Evolutionary conservation across 495 filamentous ascomycete species (phyloP), one percentile per base, ranked within the genome.

Genomic region (Aspergillus affinis): DNA sequence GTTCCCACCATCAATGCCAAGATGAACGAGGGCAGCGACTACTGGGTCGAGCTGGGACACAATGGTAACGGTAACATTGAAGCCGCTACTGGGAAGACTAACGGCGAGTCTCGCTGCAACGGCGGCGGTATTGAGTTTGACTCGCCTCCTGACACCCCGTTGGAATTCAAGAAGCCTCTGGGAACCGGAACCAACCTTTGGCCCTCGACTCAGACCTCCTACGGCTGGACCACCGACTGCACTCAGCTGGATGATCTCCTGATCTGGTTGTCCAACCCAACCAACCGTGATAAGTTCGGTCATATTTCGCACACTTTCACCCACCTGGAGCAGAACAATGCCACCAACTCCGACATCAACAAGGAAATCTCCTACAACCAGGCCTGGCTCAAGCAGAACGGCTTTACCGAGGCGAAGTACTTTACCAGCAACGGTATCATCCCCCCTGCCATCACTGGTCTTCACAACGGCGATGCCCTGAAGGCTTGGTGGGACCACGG

Each of bases 401-500:
- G 81, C 12, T 68, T 88, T 41, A 64, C 69, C 48, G 29, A 61
- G 17, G 75, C 75, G 12, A 61, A 46, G 15, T 63, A 75, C 55
- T 86, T 77, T 58, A 84, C 79, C 17, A 60, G 67, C 20, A 75
- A 74, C 30, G 85, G 85, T 26, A 77, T 88, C 55, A 84, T 87
- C 61, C 85, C 85, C 10, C 85, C 85, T 0, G 83, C 81, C 57
- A 88, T 88, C 55, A 87, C 85, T 1, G 85, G 85, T 48, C 60
- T 87, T 10, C 84, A 86, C 73, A 88, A 88, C 69, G 85, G 81
- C 15, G 85, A 88, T 68, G 84, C 81, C 29, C 74, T 88, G 17
- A 68, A 67, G 29, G 85, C 84, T 17, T 88, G 82, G 82, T 72
- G 68, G 59, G 82, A 85, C 41, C 82, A 82, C 58, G 83, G 82